A percentile compares a stretch with the other conserved stretches of the same genome.
Conservation (phyloP, 2,329 filamentous ascomycete genomes). For the Metarhizium guizhouense region DNA sequence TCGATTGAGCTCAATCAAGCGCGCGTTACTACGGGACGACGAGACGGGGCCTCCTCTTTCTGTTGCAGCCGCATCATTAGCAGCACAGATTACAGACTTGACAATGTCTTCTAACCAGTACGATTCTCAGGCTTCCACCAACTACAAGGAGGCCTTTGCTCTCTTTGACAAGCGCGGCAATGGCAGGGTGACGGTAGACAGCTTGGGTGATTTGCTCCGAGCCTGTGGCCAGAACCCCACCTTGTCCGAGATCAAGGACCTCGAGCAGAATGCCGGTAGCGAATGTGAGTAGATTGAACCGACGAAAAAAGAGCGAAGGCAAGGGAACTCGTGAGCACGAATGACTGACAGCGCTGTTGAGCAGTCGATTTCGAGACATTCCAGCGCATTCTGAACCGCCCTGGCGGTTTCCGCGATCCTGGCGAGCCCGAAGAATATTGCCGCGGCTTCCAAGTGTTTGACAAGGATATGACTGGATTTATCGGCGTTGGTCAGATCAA, state of each 20-base stretch:
- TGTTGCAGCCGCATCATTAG: background rate
- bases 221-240: conserved; percentile 98
- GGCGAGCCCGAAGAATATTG: conserved; percentile 98
- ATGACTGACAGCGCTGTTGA: background rate
- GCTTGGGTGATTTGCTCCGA: conserved; percentile 85
- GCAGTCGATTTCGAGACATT: conserved; percentile 97
- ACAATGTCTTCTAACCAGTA: conserved; percentile 44
- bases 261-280: conserved; percentile 80
- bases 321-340: background rate
- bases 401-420: conserved; percentile 94
- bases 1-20: background rate
- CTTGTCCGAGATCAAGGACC: conserved; percentile 79
- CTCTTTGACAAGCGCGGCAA: conserved; percentile 99
- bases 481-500: conserved; percentile 96
- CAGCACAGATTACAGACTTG: conserved; percentile 5
- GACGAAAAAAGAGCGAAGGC: no score
- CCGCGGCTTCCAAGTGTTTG: conserved; percentile 97
- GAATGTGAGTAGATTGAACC: conserved; percentile 63
- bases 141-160: conserved; percentile 99
- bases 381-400: conserved; percentile 91
- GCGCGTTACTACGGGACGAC: background rate
- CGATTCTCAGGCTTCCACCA: conserved; percentile 65
- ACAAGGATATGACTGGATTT: conserved; percentile 97
- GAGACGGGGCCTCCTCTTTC: background rate
- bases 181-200: conserved; percentile 78